Evolutionary conservation across 257 asterid species (phyloP), one percentile per base, ranked within the genome.

Genomic region (Salvia splendens): DNA sequence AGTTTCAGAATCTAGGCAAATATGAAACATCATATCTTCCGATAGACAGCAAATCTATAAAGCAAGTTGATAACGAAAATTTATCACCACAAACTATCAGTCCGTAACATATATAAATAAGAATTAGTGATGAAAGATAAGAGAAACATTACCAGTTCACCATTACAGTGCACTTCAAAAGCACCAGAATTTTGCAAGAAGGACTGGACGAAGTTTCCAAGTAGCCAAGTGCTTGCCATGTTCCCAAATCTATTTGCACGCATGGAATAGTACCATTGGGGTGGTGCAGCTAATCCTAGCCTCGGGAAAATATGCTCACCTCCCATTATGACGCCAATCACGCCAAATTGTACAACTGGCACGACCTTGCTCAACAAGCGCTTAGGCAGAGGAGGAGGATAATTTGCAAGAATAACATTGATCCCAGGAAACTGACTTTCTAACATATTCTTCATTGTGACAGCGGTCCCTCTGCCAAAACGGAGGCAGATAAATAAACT

Each of bases 241-340:
- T 91, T 85, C 73, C 97, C 97, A 68, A 91, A 91, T 74, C 85
- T 83, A 82, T 91, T 91, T 50, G 96, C 86, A 11, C 96, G 89
- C 82, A 91, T 62, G 35, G 87, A 68, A 70, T 86, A 72, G 78
- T 83, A 91, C 97, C 97, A 91, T 11, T 83, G 89, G 28, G 97
- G 97, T 61, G 97, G 97, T 20, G 80, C 91, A 6, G 87, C 84
- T 51, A 70, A 86, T 11, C 96, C 97, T 73, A 91, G 64, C 49
- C 88, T 81, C 6, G 93, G 97, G 68, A 91, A 91, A 46, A 91
- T 86, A 9, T 90, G 96, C 61, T 93, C 97, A 57, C 99, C 99
- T 0, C 82, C 96, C 76, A 87, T 78, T 70, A 93, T 79, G 52
- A 90, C 73, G 38, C 92, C 89, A 58, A 93, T 80, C 65, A 88